Evolutionary conservation across 257 asterid species (phyloP).

Genomic region (Paraleonurus japonicus): DNA sequence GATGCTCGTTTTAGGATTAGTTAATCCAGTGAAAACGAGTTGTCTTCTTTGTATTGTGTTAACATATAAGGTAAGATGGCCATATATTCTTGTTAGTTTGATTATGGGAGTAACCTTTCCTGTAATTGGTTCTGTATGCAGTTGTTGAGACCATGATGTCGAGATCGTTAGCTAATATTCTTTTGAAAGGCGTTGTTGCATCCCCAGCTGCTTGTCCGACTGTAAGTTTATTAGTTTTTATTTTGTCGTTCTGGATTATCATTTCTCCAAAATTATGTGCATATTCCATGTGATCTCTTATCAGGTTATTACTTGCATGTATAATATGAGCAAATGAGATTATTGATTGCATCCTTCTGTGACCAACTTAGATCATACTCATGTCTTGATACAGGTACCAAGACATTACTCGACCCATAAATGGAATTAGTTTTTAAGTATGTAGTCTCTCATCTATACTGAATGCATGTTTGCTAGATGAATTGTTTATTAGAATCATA

Average conservation of each 20-base stretch:
- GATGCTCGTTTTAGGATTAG: not conserved
- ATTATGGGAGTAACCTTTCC: constrained; percentile 16
- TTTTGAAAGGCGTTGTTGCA: constrained; percentile 48
- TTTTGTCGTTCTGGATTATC: constrained; percentile 1
- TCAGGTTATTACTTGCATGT: not conserved
- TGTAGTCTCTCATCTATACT: not conserved
- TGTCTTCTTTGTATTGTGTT: not conserved
- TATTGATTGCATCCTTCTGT: not conserved
- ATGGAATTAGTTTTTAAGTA: not conserved
- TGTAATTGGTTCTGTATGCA: constrained; percentile 24
- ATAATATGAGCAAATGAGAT: not conserved
- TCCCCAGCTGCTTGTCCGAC: constrained; percentile 48
- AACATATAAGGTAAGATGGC: not conserved
- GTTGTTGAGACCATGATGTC: constrained; percentile 52
- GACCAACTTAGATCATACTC: not conserved
- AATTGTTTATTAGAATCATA: not conserved
- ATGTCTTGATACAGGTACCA: not conserved
- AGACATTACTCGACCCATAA: not conserved
- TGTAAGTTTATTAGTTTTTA: constrained; percentile 35
- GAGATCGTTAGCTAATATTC: constrained; percentile 57
- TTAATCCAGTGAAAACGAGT: not conserved
- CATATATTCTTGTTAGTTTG: constrained; percentile 1
- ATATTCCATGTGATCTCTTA: constrained; percentile 1
- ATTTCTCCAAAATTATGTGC: not conserved
- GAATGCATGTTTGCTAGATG: constrained; percentile 6